These are phyloP conservation scores for Kregervanrija pseudodelftensis DNA, from an alignment of 805 yeast species.

Conservation along the genomic window DNA sequence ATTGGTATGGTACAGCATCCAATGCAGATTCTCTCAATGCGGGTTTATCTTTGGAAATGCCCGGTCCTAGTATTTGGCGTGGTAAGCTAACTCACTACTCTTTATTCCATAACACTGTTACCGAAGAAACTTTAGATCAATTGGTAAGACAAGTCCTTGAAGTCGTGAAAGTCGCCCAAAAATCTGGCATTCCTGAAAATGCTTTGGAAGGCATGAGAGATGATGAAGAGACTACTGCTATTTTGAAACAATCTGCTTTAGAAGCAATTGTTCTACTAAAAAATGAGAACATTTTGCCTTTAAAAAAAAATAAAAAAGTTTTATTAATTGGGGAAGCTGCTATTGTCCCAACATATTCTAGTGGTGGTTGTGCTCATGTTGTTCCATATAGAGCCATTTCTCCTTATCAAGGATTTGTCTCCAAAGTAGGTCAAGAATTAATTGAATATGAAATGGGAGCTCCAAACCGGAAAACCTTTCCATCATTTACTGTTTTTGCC, in stretches of 20 bases:
- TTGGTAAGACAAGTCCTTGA: slow-evolving; percentile 41
- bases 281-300: slow-evolving; percentile 31
- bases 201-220: slow-evolving; percentile 22
- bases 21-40: slow-evolving; percentile 32
- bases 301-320: slow-evolving; percentile 31
- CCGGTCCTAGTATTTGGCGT: slow-evolving; percentile 28
- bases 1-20: slow-evolving; percentile 37
- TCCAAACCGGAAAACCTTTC: slow-evolving; percentile 28
- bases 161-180: slow-evolving; percentile 36
- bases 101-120: neutral
- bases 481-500: slow-evolving; percentile 23
- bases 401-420: slow-evolving; percentile 40
- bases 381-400: slow-evolving; percentile 40
- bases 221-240: neutral
- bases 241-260: neutral
- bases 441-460: slow-evolving; percentile 31
- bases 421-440: slow-evolving; percentile 12
- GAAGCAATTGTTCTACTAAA: slow-evolving; percentile 1
- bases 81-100: neutral
- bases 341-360: slow-evolving; percentile 31
- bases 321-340: slow-evolving; percentile 40
- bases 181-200: slow-evolving; percentile 34
- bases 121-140: slow-evolving; percentile 29
- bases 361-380: slow-evolving; percentile 55
- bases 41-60: slow-evolving; percentile 40